Evolutionary conservation across 257 asterid species (phyloP), one percentile per base, ranked within the genome.

Genomic region (Asclepias syriaca): DNA sequence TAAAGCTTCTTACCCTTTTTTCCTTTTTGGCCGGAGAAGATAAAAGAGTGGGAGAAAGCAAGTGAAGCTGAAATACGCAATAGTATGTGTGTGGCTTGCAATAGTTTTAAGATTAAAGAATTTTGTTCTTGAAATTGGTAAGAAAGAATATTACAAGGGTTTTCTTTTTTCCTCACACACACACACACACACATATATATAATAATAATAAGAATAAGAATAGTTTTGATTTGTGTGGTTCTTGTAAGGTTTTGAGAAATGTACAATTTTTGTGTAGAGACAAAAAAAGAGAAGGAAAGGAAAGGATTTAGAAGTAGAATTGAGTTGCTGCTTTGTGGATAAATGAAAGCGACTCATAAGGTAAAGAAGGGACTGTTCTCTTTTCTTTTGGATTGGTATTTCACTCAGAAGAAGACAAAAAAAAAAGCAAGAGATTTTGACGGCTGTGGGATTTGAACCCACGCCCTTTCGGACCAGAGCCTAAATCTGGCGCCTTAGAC

Each of bases 401-500:
- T n/a, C n/a, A n/a, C n/a, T n/a, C 0, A 24, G 27, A 24, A 24
- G 27, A 24, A 24, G 27, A n/a, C n/a, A n/a, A n/a, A n/a, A n/a
- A n/a, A 24, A 24, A 24, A 24, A 24, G 27, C 0, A 24, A n/a
- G n/a, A n/a, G n/a, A 24, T 24, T 24, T 24, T 29, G 96, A 91
- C 96, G 88, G 95, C 96, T 85, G 95, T 91, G 96, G 96, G 97
- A 91, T 93, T 93, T 91, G 95, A 91, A 93, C 91, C 96, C 97
- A 91, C 96, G 96, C 97, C 97, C 96, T 93, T 91, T 82, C 96
- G 93, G 96, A 87, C 96, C 96, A 89, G 92, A 91, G 97, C 97
- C 96, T 91, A 93, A 93, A 93, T 93, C 96, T 87, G 96, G 97
- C 98, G 97, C 96, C 98, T 94, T 94, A 94, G 96, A 91, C 97